A percentile compares a stretch with the other conserved stretches of the same genome.
Conservation (phyloP, 2,329 filamentous ascomycete genomes). For the Daldinia eschscholtzii region DNA sequence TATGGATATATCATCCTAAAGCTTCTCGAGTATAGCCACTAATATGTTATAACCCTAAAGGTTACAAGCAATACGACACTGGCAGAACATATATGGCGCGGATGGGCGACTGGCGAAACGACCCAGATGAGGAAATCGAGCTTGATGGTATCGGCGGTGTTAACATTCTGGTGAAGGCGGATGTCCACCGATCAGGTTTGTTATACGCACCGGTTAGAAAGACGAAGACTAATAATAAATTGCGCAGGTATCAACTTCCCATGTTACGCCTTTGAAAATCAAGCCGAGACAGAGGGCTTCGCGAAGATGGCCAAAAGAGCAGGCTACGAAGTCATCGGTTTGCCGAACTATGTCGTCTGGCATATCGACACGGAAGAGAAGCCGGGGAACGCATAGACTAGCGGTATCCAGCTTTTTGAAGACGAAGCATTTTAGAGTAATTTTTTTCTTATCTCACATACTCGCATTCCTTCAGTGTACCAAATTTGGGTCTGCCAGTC, state of each 20-base stretch:
- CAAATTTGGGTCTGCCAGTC: slow-evolving; percentile 41
- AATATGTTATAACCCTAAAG: slow-evolving; percentile 57
- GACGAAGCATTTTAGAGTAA: slow-evolving; percentile 40
- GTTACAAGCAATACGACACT: slow-evolving; percentile 94
- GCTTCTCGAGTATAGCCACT: slow-evolving; percentile 24
- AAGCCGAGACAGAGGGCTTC: slow-evolving; percentile 98
- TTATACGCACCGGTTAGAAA: slow-evolving; percentile 25
- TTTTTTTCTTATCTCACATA: slow-evolving; percentile 45
- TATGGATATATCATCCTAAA: slow-evolving; percentile 53
- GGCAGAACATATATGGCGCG: slow-evolving; percentile 89
- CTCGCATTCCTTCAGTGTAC: slow-evolving; percentile 48
- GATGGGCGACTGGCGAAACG: slow-evolving; percentile 91
- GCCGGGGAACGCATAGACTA: slow-evolving; percentile 75
- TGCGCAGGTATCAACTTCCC: slow-evolving; percentile 93
- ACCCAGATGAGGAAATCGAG: slow-evolving; percentile 92
- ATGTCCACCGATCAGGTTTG: slow-evolving; percentile 93
- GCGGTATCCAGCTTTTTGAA: slow-evolving; percentile 22
- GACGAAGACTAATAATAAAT: slow-evolving; percentile 24
- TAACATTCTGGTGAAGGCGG: slow-evolving; percentile 96
- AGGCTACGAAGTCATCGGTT: slow-evolving; percentile 89
- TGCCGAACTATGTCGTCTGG: slow-evolving; percentile 99
- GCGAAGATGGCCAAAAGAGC: slow-evolving; percentile 98
- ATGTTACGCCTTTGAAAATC: slow-evolving; percentile 96
- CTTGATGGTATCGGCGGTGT: slow-evolving; percentile 97
- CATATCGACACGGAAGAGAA: slow-evolving; percentile 98